These are phyloP conservation scores for Candida odintsovae DNA, from an alignment of 805 yeast species.

Conservation along the genomic window DNA sequence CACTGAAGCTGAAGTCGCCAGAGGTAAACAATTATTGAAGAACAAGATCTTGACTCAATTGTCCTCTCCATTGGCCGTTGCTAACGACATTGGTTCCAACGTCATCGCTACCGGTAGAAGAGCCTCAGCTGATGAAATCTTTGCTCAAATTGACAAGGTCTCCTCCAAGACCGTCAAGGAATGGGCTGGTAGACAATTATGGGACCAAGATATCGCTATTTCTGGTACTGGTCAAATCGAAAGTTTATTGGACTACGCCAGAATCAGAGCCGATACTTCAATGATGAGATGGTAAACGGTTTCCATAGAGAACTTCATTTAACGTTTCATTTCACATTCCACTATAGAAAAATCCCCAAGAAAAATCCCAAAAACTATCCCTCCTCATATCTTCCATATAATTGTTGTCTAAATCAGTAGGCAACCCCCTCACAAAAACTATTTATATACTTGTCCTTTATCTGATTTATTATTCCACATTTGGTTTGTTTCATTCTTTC, in stretches of 20 bases:
- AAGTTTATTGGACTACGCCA: constrained; percentile 75
- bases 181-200: constrained; percentile 72
- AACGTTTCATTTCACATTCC: background rate
- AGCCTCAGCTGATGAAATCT: constrained; percentile 53
- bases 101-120: constrained; percentile 57
- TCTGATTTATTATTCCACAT: background rate
- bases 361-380: background rate
- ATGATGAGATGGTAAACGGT: constrained; percentile 66
- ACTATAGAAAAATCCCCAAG: background rate
- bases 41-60: constrained; percentile 49
- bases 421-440: background rate
- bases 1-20: constrained; percentile 70
- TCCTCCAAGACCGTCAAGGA: constrained; percentile 51
- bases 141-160: constrained; percentile 58
- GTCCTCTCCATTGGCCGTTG: constrained; percentile 44
- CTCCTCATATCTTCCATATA: background rate
- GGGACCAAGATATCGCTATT: constrained; percentile 82
- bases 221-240: constrained; percentile 86
- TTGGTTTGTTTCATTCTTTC: background rate
- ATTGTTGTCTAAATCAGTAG: background rate
- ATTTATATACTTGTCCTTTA: background rate
- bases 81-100: constrained; percentile 53
- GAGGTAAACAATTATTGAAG: constrained; percentile 71
- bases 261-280: constrained; percentile 86
- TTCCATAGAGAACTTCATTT: background rate